Percentiles rank a stretch among this genome's conserved stretches.
Evolutionary conservation across 495 filamentous ascomycete species (phyloP).

Genomic region (Geoglossum glabrum): DNA sequence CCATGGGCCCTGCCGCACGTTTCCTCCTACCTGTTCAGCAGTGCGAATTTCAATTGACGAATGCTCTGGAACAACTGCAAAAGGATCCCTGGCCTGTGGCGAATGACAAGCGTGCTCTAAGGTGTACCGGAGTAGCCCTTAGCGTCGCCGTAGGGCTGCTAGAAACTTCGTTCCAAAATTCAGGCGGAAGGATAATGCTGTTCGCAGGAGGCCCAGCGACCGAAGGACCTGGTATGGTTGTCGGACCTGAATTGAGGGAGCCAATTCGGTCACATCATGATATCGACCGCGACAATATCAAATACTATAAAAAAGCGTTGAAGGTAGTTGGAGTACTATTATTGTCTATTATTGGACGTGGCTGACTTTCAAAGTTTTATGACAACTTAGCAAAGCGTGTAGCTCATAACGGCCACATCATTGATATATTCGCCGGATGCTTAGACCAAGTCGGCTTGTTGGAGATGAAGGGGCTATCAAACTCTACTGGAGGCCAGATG

Average conservation of each 20-base stretch:
- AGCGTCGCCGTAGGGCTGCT: slow-evolving; percentile 86
- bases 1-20: slow-evolving; percentile 63
- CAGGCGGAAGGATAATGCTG: slow-evolving; percentile 89
- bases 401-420: slow-evolving; percentile 89
- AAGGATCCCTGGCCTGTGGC: slow-evolving; percentile 97
- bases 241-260: slow-evolving; percentile 91
- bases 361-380: slow-evolving; percentile 49
- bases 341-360: neutral
- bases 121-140: slow-evolving; percentile 90
- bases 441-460: slow-evolving; percentile 94
- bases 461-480: slow-evolving; percentile 96
- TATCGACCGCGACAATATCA: slow-evolving; percentile 96
- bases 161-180: slow-evolving; percentile 87
- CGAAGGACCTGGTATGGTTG: slow-evolving; percentile 91
- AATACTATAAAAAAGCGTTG: slow-evolving; percentile 97
- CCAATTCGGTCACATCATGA: slow-evolving; percentile 97
- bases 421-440: slow-evolving; percentile 96
- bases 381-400: slow-evolving; percentile 90
- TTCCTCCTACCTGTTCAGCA: slow-evolving; percentile 92
- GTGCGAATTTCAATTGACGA: slow-evolving; percentile 96
- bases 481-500: slow-evolving; percentile 95
- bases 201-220: slow-evolving; percentile 92
- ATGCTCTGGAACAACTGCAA: slow-evolving; percentile 87
- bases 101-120: slow-evolving; percentile 75
- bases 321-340: slow-evolving; percentile 39